phyloP scores from a whole-genome alignment of 1,284 basidiomycete genomes.

The Chalciporus piperatoides region DNA sequence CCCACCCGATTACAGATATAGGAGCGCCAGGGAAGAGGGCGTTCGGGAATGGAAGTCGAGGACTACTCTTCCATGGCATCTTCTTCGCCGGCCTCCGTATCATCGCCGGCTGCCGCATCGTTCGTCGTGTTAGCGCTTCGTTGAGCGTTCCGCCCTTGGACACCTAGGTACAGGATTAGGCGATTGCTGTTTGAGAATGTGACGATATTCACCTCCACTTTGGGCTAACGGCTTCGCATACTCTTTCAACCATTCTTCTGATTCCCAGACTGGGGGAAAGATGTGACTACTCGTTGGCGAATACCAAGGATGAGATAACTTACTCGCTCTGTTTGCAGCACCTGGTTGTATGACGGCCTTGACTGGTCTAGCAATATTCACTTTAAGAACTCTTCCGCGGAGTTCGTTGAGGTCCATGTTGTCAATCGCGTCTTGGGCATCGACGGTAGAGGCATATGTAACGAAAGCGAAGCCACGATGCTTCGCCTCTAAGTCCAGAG shows the following conservation, averaged over 20 bases:
- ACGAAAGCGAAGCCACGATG: slow-evolving; percentile 83
- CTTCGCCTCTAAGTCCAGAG: slow-evolving; percentile 50
- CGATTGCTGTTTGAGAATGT: slow-evolving; percentile 7
- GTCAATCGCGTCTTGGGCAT: slow-evolving; percentile 84
- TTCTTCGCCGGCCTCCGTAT: slow-evolving; percentile 36
- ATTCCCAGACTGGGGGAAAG: slow-evolving; percentile 70
- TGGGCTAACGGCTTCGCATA: slow-evolving; percentile 68
- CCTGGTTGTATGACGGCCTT: slow-evolving; percentile 60
- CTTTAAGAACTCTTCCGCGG: slow-evolving; percentile 68
- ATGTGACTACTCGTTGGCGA: slow-evolving; percentile 7
- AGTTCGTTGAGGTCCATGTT: slow-evolving; percentile 87
- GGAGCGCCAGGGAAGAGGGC: not conserved
- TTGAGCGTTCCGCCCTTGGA: slow-evolving; percentile 47
- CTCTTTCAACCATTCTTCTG: slow-evolving; percentile 76
- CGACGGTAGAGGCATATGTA: slow-evolving; percentile 68
- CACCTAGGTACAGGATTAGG: slow-evolving; percentile 39
- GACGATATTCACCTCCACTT: slow-evolving; percentile 55
- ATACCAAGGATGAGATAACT: slow-evolving; percentile 28
- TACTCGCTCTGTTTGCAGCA: slow-evolving; percentile 68
- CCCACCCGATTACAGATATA: not conserved
- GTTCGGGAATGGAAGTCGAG: not conserved
- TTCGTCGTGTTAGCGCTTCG: slow-evolving; percentile 17
- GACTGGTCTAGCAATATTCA: slow-evolving; percentile 72
- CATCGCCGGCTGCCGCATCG: slow-evolving; percentile 22
- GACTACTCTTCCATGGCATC: slow-evolving; percentile 61